Evolutionary conservation across 2,329 filamentous ascomycete species (phyloP).

Genomic region (Raffaelea albimanens): DNA sequence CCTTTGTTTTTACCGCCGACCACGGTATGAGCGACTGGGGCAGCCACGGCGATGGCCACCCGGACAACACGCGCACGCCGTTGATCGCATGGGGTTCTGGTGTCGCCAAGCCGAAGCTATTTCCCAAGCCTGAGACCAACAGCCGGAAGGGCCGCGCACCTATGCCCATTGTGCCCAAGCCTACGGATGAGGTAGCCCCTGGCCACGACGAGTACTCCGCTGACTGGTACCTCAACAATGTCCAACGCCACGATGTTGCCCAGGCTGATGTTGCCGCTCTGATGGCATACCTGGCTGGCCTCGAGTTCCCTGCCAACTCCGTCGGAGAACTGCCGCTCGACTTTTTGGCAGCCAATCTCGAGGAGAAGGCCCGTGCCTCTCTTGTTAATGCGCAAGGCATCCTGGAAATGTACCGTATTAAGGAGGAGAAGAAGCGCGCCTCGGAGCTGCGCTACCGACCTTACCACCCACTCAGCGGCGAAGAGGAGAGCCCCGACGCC

Average conservation of each 20-base stretch:
- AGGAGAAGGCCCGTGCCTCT: slow-evolving; percentile 75
- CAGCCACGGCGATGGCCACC: slow-evolving; percentile 96
- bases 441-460: slow-evolving; percentile 70
- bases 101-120: slow-evolving; percentile 62
- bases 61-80: slow-evolving; percentile 91
- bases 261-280: slow-evolving; percentile 92
- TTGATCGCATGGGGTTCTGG: slow-evolving; percentile 91
- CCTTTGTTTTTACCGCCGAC: slow-evolving; percentile 94
- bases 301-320: slow-evolving; percentile 91
- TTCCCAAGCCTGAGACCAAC: slow-evolving; percentile 23
- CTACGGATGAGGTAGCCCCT: slow-evolving; percentile 21
- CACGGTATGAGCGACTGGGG: slow-evolving; percentile 99
- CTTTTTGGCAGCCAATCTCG: slow-evolving; percentile 62
- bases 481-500: neutral
- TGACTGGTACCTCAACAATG: slow-evolving; percentile 74
- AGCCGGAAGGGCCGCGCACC: neutral
- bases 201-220: slow-evolving; percentile 89
- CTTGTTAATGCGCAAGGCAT: slow-evolving; percentile 79
- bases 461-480: slow-evolving; percentile 58
- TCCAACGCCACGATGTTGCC: slow-evolving; percentile 81
- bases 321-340: slow-evolving; percentile 85
- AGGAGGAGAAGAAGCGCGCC: slow-evolving; percentile 73
- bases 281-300: slow-evolving; percentile 84
- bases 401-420: slow-evolving; percentile 91
- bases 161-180: neutral